Percentiles rank a stretch among this genome's conserved stretches.
These are phyloP conservation scores for Antrodiella citrinella DNA, from an alignment of 768 basidiomycete species.

Conservation along the genomic window DNA sequence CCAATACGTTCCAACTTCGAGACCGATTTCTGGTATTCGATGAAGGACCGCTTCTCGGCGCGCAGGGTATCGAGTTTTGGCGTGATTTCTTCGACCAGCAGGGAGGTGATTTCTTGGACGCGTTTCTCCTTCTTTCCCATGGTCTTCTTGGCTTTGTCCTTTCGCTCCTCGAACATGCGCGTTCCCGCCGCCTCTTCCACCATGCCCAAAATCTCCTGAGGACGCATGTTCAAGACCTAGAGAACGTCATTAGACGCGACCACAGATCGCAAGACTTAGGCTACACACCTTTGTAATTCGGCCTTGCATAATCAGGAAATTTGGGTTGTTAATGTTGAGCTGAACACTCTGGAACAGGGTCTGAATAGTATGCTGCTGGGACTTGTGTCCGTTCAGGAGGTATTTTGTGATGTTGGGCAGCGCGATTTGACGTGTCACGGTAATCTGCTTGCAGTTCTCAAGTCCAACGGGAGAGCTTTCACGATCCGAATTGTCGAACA, in stretches of 20 bases:
- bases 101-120: constrained; percentile 76
- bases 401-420: constrained; percentile 93
- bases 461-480: constrained; percentile 77
- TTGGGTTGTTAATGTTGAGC: constrained; percentile 99
- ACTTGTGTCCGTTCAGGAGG: constrained; percentile 91
- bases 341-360: constrained; percentile 94
- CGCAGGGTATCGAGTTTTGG: constrained; percentile 92
- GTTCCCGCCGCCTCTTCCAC: constrained; percentile 98
- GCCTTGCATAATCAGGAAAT: constrained; percentile 99
- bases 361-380: constrained; percentile 78
- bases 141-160: constrained; percentile 92
- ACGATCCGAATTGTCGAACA: constrained; percentile 95
- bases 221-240: constrained; percentile 93
- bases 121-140: constrained; percentile 98
- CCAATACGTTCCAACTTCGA: constrained; percentile 83
- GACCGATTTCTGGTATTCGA: constrained; percentile 85
- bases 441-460: constrained; percentile 79
- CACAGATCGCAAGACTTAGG: neutral
- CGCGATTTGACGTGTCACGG: constrained; percentile 95
- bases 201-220: constrained; percentile 96
- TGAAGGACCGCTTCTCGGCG: constrained; percentile 77
- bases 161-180: constrained; percentile 97
- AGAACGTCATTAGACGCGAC: neutral
- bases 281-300: constrained; percentile 86
- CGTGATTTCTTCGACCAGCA: constrained; percentile 83